phyloP scores from a whole-genome alignment of 257 asterid species.

The Salvia hispanica region DNA sequence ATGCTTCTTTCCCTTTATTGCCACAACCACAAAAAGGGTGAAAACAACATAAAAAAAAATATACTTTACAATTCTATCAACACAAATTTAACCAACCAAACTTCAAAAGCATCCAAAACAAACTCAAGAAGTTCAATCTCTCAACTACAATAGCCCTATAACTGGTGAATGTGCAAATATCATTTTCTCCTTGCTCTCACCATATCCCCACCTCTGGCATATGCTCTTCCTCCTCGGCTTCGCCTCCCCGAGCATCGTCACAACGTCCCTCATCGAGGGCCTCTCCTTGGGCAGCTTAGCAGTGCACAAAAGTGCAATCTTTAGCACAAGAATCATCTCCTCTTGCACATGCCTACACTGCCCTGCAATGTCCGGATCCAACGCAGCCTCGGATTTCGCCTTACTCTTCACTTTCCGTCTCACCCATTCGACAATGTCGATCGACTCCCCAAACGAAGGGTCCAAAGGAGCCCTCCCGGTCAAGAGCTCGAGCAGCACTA shows the following conservation, averaged over 20 bases:
- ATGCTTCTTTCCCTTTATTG: neutral
- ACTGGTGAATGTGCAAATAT: conserved; percentile 83
- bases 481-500: conserved; percentile 75
- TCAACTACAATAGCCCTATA: conserved; percentile 58
- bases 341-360: conserved; percentile 69
- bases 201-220: conserved; percentile 64
- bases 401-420: conserved; percentile 44
- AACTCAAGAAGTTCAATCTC: conserved; percentile 28
- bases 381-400: conserved; percentile 34
- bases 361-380: conserved; percentile 68
- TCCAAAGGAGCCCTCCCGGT: conserved; percentile 69
- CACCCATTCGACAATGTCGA: conserved; percentile 73
- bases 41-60: neutral
- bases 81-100: conserved; percentile 21
- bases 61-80: conserved; percentile 23
- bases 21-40: neutral
- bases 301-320: conserved; percentile 77
- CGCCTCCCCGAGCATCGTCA: conserved; percentile 84
- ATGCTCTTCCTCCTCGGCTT: conserved; percentile 82
- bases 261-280: conserved; percentile 77
- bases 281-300: conserved; percentile 78
- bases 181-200: conserved; percentile 59
- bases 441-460: conserved; percentile 60
- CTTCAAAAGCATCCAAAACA: conserved; percentile 32
- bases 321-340: conserved; percentile 78